Evolutionary conservation across 768 basidiomycete genomes (phyloP), one percentile per base, ranked within the genome.

Genomic region (Suillus brevipes): DNA sequence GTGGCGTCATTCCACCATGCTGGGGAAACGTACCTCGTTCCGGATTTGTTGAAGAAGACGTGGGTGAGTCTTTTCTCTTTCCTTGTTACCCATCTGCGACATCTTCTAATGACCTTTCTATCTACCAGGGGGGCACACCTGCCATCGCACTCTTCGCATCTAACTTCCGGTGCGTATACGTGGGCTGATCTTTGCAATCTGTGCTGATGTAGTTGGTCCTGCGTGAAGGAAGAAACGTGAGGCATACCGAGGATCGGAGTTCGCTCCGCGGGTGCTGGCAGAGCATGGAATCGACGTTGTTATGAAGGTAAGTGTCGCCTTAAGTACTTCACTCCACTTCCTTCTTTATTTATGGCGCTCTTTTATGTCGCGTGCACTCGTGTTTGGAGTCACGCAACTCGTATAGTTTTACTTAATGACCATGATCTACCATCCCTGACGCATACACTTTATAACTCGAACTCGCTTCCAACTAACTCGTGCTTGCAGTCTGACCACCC

Each of bases 1-100:
- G 83, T 93, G 63, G 87, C 91, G 5, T 87, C 88, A 3, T 86
- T 94, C 73, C 92, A 94, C 70, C 87, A 89, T 66, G 92, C 93
- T 2, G 87, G 87, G 64, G 92, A 95, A 70, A 89, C 92, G 0
- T 95, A 90, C 71, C 84, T 95, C 13, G 89, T 95, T 25, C 91
- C 94, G 1, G 88, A 89, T 52, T 74, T 90, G 6, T 78, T 97
- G 66, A 92, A 90, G 75, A 82, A 83, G 69, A 84, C 86, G 55
- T 92, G 83, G 92, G 84, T 83, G 55, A 43, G 71, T 64, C 37
- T 47, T 60, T 40, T 20, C 28, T 65, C 45, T 47, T 56, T 42
- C 18, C n/a, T 55, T 8, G 40, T 47, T 68, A 23, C 57, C 38
- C 25, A 45, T 38, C 40, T 42, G 36, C 45, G 6, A 36, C 60